These are phyloP conservation scores for Nannochloropsis gaditana DNA, from an alignment of 108 stramenopile genomes.

Conservation along the genomic window DNA sequence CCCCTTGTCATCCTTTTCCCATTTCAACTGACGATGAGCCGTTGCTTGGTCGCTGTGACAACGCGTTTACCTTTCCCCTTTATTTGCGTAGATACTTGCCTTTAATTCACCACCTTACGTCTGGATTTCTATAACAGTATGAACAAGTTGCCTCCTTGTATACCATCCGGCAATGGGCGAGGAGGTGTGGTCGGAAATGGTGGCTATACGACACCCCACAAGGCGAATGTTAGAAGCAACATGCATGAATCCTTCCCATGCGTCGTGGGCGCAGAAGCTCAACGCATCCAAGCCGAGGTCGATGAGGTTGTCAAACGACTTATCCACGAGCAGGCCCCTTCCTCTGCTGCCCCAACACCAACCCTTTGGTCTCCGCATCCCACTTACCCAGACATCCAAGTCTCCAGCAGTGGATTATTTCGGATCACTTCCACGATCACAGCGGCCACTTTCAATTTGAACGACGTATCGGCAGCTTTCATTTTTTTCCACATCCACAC, in stretches of 20 bases:
- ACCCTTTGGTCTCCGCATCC: not conserved
- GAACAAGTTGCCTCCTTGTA: too few relatives aligned
- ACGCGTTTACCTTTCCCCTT: too few relatives aligned
- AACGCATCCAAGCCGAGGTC: not conserved
- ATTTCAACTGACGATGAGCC: too few relatives aligned
- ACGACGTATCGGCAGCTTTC: not conserved
- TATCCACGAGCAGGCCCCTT: not conserved
- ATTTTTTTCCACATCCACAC: not conserved
- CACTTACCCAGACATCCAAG: not conserved
- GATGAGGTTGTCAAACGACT: not conserved
- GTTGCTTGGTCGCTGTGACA: too few relatives aligned
- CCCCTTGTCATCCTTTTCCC: too few relatives aligned
- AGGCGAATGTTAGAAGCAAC: not conserved
- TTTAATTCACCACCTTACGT: too few relatives aligned
- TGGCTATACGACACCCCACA: not conserved
- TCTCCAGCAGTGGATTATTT: not conserved
- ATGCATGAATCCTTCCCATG: constrained; percentile 2
- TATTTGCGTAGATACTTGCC: too few relatives aligned
- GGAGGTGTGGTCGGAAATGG: not conserved
- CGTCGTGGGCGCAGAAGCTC: not conserved
- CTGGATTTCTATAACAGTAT: too few relatives aligned
- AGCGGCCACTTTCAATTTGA: not conserved
- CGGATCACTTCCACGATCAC: not conserved
- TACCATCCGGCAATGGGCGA: too few relatives aligned
- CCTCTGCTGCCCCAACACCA: not conserved